Percentiles rank a stretch among this genome's conserved stretches.
Evolutionary conservation across 1,284 basidiomycete genomes (phyloP).

Genomic region (Leccinum solheimii): DNA sequence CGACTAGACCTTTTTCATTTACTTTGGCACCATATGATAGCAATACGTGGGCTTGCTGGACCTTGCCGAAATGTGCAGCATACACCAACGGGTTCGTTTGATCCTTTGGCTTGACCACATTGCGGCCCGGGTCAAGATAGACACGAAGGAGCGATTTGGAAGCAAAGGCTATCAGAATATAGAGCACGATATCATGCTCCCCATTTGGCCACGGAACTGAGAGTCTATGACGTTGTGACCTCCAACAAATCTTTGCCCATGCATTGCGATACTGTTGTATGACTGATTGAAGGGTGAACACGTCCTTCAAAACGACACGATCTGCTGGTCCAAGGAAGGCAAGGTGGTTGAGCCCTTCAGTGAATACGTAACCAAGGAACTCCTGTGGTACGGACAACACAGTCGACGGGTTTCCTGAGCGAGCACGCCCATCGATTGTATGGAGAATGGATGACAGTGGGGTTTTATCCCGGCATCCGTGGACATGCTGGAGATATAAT

Average conservation of each 20-base stretch:
- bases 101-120: background rate
- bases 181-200: constrained; percentile 8
- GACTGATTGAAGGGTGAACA: background rate
- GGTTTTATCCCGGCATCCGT: background rate
- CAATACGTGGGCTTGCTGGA: background rate
- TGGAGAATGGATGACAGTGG: background rate
- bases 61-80: constrained; percentile 7
- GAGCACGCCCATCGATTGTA: background rate
- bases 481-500: constrained; percentile 4
- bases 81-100: constrained; percentile 10
- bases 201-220: background rate
- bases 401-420: background rate
- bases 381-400: background rate
- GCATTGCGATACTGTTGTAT: background rate
- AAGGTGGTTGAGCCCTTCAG: constrained; percentile 9
- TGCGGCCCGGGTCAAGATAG: background rate
- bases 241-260: constrained; percentile 1
- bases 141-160: constrained; percentile 6
- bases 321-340: background rate
- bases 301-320: constrained; percentile 3
- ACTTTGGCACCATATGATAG: constrained; percentile 5
- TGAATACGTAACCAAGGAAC: constrained; percentile 8
- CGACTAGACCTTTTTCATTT: constrained; percentile 4
- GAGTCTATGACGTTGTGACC: background rate
- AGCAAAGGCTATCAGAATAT: constrained; percentile 3